Base-by-base conservation (phyloP, 768 basidiomycete species). In the Tulasnella sp. region DNA sequence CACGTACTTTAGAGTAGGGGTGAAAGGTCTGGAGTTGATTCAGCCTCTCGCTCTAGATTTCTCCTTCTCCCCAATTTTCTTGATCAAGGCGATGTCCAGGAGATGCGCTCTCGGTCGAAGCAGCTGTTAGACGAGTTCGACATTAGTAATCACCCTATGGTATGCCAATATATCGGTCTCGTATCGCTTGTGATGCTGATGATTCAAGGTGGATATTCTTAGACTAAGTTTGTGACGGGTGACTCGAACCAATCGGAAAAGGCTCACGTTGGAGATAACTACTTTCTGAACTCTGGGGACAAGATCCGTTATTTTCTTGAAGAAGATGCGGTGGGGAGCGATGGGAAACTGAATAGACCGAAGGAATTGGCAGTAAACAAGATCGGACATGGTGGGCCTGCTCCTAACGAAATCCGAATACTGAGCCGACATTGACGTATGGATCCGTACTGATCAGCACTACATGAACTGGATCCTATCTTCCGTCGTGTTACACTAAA, bases 221-320 rank as follows among this genome's bases (percentile, higher is more conserved):
- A 92, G 92, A 98, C 92, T 11, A 87, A 82, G 67, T 99, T 99
- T 71, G 87, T 85, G 15, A 92, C 92, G 0, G 78, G 78, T 21
- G 70, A 68, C 63, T 70, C 55, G n/a, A 73, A 60, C 34, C 60
- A 61, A 15, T n/a, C n/a, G 34, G 7, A 15, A 38, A 51, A 79
- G 59, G 75, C 83, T 54, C 88, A 92, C 65, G 77, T 91, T 24
- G 92, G 92, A 0, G 92, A 98, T 67, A 82, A 90, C 30, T 98
- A 98, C 70, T 99, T 99, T 67, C 74, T 99, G 49, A 79, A 74
- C 29, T 92, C 90, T 1, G 90, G 91, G 1, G 91, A 97, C 70
- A 96, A 96, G 76, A 89, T 98, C 61, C 83, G 87, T 4, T 98
- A 84, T 70, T 98, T 99, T 71, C 75, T 99, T 45, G 96, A 98